Evolutionary conservation across 345 rosid genomes (phyloP).

Genomic region (Litchi chinensis): DNA sequence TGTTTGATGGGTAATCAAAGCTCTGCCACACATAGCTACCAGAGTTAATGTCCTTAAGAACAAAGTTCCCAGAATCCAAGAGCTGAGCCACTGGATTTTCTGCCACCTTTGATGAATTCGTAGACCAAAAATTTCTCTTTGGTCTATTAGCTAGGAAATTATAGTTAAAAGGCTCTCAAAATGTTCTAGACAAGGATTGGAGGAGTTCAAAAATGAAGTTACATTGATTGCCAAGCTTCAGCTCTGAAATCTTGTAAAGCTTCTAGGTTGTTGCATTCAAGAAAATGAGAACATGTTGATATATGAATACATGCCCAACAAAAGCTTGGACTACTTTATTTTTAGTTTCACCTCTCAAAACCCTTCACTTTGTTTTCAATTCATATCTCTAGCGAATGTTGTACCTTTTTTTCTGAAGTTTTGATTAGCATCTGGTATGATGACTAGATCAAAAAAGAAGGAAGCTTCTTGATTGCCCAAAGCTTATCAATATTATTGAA

Average conservation of each 20-base stretch:
- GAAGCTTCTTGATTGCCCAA: conserved; percentile 35
- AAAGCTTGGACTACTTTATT: conserved; percentile 38
- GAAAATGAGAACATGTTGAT: conserved; percentile 36
- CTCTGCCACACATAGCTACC: conserved; percentile 42
- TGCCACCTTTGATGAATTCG: conserved; percentile 18
- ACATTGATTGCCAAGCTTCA: conserved; percentile 35
- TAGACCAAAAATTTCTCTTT: conserved; percentile 31
- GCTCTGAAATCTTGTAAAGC: conserved; percentile 41
- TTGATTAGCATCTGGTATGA: conserved; percentile 20
- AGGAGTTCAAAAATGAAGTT: conserved; percentile 41
- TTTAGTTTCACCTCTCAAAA: conserved; percentile 24
- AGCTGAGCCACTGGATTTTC: conserved; percentile 36
- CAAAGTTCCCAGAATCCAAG: conserved; percentile 46
- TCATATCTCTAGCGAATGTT: not conserved
- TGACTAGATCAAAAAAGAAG: conserved; percentile 36
- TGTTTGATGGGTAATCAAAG: conserved; percentile 51
- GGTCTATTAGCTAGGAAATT: conserved; percentile 28
- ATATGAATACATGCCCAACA: conserved; percentile 40
- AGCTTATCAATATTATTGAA: conserved; percentile 38
- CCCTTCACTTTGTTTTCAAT: not conserved
- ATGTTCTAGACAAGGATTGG: conserved; percentile 34
- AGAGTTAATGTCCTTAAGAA: conserved; percentile 24
- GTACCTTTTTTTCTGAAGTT: not conserved
- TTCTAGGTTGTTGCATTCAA: conserved; percentile 38
- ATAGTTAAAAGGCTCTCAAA: conserved; percentile 38